Evolutionary conservation across 305 asterid genomes (phyloP).

Genomic region (Rubia balearica): DNA sequence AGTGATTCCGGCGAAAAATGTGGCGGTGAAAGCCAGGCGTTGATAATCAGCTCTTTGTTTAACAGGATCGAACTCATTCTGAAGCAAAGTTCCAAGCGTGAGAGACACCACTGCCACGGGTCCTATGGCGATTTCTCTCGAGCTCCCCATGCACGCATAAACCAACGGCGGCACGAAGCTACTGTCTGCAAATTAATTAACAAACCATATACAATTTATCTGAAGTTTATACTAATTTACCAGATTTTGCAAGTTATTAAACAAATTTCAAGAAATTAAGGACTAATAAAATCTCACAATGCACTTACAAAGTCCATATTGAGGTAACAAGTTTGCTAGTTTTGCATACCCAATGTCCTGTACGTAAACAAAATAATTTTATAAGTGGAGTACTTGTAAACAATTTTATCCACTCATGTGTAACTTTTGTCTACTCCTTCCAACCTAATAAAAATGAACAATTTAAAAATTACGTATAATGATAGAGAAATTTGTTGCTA

Average conservation of each 20-base stretch:
- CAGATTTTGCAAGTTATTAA: no score
- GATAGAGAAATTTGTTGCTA: no score
- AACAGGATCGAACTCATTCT: conserved; percentile 28
- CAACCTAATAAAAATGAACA: no score
- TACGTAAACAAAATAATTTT: not conserved
- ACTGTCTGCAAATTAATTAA: conserved; percentile 35
- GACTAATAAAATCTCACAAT: not conserved
- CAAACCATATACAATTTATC: no score
- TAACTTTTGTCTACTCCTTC: no score
- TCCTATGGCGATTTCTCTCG: conserved; percentile 42
- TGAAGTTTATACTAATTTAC: no score
- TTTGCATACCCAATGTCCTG: conserved; percentile 41
- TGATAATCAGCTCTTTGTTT: conserved; percentile 23
- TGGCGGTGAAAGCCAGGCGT: conserved; percentile 38
- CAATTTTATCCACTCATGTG: no score
- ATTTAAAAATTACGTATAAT: no score
- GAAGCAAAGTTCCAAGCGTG: conserved; percentile 32
- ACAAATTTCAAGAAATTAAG: no score
- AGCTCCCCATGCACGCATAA: conserved; percentile 44
- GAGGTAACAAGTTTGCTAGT: conserved; percentile 38
- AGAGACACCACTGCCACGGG: conserved; percentile 48
- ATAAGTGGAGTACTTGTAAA: no score
- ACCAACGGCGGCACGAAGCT: conserved; percentile 41
- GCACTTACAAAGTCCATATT: conserved; percentile 39
- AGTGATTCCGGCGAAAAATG: conserved; percentile 41